These are phyloP conservation scores for Fusarium buxicola DNA, from an alignment of 2,329 filamentous ascomycete genomes.

Conservation along the genomic window DNA sequence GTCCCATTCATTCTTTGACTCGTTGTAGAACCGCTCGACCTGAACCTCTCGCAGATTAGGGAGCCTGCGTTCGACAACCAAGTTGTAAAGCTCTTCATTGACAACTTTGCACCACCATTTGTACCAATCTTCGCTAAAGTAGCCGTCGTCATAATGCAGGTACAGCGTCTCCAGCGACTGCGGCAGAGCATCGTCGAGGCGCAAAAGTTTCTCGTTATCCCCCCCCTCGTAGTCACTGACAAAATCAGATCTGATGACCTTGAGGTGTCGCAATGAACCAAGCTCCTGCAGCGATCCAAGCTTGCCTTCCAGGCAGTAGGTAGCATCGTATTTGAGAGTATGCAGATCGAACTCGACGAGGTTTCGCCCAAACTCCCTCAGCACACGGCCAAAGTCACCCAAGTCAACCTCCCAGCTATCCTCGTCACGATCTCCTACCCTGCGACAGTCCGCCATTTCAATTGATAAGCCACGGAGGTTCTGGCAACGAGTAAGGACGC, in stretches of 20 bases:
- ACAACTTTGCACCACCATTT: background rate
- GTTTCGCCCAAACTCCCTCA: background rate
- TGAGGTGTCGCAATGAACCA: conserved; percentile 1
- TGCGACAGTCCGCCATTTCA: background rate
- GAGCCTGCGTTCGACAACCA: background rate
- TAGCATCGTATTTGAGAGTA: background rate
- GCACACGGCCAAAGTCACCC: background rate
- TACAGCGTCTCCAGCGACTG: conserved; percentile 14
- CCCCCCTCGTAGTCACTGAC: background rate
- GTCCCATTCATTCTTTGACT: background rate
- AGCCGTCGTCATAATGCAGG: background rate
- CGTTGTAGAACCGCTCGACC: background rate
- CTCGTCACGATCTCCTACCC: background rate
- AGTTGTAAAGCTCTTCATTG: background rate
- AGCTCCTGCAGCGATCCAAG: conserved; percentile 17
- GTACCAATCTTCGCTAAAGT: rapidly evolving
- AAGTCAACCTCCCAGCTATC: background rate
- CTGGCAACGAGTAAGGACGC: conserved; percentile 8
- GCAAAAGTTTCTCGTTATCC: background rate
- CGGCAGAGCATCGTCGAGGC: conserved; percentile 1
- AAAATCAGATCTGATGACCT: background rate
- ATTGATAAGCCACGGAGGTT: background rate
- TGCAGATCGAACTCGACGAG: background rate
- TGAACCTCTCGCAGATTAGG: conserved; percentile 18
- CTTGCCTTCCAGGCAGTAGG: background rate